Evolutionary conservation across 2,329 filamentous ascomycete species (phyloP).

Genomic region (Fusarium sp.): DNA sequence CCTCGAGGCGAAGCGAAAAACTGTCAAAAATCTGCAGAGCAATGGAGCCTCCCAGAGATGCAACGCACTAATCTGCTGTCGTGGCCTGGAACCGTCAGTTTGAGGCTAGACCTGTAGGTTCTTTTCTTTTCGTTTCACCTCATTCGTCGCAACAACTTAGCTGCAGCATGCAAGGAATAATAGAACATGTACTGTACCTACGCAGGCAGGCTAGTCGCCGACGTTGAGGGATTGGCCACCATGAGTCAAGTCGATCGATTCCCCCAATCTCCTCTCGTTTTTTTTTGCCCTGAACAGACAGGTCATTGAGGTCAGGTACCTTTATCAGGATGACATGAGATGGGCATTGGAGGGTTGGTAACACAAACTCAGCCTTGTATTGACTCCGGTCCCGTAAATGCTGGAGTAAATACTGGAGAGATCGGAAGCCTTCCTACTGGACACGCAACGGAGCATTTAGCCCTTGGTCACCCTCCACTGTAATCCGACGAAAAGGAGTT

Average conservation of each 20-base stretch:
- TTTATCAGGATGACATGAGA: slow-evolving; percentile 23
- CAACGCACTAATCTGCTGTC: slow-evolving; percentile 19
- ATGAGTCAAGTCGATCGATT: slow-evolving; percentile 31
- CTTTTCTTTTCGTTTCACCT: slow-evolving; percentile 26
- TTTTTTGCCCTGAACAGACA: slow-evolving; percentile 24
- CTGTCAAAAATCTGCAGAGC: slow-evolving; percentile 36
- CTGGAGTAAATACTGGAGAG: slow-evolving; percentile 23
- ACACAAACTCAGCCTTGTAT: slow-evolving; percentile 42
- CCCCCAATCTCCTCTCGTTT: slow-evolving; percentile 36
- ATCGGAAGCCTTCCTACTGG: slow-evolving; percentile 41
- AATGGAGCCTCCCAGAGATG: slow-evolving; percentile 40
- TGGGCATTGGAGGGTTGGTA: slow-evolving; percentile 21
- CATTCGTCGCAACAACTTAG: slow-evolving; percentile 33
- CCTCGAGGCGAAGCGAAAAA: slow-evolving; percentile 24
- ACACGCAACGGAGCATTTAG: background rate
- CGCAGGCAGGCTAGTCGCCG: slow-evolving; percentile 20
- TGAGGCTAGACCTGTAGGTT: slow-evolving; percentile 19
- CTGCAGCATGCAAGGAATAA: slow-evolving; percentile 48
- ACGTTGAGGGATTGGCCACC: slow-evolving; percentile 42
- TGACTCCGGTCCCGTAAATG: background rate
- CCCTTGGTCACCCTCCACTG: slow-evolving; percentile 9
- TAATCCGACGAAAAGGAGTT: background rate
- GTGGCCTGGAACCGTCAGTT: slow-evolving; percentile 22
- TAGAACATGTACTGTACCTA: slow-evolving; percentile 26
- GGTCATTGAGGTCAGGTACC: background rate